Base-by-base conservation (phyloP, 495 filamentous ascomycete genomes). In the Tuber indicum region DNA sequence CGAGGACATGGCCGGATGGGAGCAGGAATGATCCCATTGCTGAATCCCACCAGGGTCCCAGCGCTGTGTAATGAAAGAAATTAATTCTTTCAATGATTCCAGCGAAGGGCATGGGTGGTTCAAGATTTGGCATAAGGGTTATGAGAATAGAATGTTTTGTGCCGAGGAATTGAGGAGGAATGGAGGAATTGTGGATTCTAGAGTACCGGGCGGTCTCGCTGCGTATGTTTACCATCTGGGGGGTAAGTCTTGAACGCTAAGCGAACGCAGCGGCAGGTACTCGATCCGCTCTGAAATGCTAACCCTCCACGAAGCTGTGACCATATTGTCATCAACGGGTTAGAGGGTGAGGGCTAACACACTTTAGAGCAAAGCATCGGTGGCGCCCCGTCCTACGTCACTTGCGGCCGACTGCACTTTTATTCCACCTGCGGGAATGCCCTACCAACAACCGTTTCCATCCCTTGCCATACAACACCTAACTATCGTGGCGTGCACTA, bases 41-140 rank as follows among this genome's bases (percentile, higher is more conserved):
- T 83, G 76, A 76, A 3, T 88, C 86, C 62, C 91, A 94, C 84
- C 89, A 91, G 81, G 92, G 89, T 1, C 90, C 92, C 69, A 91
- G 90, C 77, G 87, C 91, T 17, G 87, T 93, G 41, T 94, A 94
- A 87, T 93, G 84, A 94, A 94, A 84, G 86, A 80, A 41, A 71
- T 82, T 23, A 46, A 49, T 72, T 69, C 70, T 19, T 76, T 80
- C 32, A n/a, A 6, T 39, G 74, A 85, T 71, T 47, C 78, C 10
- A 87, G 86, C 44, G 82, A 86, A 43, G 92, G 92, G 7, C 84
- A 84, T 75, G 92, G 92, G 36, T 95, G 92, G 92, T 92, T 95
- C 86, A 94, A 94, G 86, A 90, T 95, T 83, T 92, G 85, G 85
- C 86, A 91, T 70, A 87, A 90, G 46, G 91, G 90, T 71, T 92